Base-by-base conservation (phyloP, 495 filamentous ascomycete species). In the Neurospora tetrasperma region DNA sequence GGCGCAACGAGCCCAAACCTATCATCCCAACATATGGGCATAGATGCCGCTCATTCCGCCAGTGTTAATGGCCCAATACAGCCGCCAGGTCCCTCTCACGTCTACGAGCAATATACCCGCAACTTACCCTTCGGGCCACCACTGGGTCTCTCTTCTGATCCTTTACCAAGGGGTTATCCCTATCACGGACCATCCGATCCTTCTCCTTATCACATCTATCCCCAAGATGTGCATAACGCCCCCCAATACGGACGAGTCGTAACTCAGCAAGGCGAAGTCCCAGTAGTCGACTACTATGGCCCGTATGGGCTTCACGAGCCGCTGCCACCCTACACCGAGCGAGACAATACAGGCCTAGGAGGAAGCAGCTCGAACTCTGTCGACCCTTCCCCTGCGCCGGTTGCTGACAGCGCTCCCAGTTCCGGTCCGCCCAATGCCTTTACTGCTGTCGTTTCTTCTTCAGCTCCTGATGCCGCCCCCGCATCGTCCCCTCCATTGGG, bases 281-380 rank as follows among this genome's bases (percentile, higher is more conserved):
- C 54, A 27, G 27, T 66, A 66, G 54, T 66, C 54, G 54, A 66
- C 27, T 66, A 66, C 54, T 66, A 66, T 66, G 18, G 93, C n/a
- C 92, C 92, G 0, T 92, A 95, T 76, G 94, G 94, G 1, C 94
- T 97, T 80, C 91, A 92, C 4, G 94, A 98, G 78, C 92, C 94
- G 75, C 83, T 97, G 42, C 94, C 94, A 20, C 94, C 94, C 14
- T 98, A 98, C 81, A 91, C 93, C 14, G 54, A 66, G 35, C 54
- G 54, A 10, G 54, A 66, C 27, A 38, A 66, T 66, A 66, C 54
- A 66, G 86, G 91, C 74, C 94, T 75, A 78, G 74, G 31, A 78
- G 79, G 71, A 83, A 75, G 71, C 81, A 39, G 39, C 75, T 6
- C 40, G 40, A 44, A 46, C 16, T 38, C 27, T 18, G 10, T 54